phyloP scores from a whole-genome alignment of 2,329 filamentous ascomycete species.

The Podosphaera fusca region DNA sequence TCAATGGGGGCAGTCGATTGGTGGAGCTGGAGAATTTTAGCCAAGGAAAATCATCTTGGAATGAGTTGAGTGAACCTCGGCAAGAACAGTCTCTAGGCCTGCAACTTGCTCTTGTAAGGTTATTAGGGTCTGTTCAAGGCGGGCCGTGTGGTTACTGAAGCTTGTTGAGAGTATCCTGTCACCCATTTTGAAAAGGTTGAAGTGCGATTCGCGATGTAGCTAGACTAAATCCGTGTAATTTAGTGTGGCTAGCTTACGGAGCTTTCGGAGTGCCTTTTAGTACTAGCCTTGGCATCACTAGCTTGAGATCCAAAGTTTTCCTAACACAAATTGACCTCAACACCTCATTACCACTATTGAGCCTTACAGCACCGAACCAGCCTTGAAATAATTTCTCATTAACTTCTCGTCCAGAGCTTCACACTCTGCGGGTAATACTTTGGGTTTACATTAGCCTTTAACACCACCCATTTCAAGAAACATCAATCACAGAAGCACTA shows the following conservation, averaged over 20 bases:
- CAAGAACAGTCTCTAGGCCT: slow-evolving; percentile 22
- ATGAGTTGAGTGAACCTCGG: slow-evolving; percentile 18
- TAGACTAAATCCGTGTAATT: no score
- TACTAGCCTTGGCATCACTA: no score
- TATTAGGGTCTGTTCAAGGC: slow-evolving; percentile 41
- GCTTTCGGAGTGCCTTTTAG: no score
- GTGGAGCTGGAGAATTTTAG: slow-evolving; percentile 12
- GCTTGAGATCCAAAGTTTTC: no score
- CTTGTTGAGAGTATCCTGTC: slow-evolving; percentile 11
- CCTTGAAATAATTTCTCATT: no score
- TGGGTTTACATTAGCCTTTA: no score
- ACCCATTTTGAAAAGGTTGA: slow-evolving; percentile 3
- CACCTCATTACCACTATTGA: background rate
- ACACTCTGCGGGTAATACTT: no score
- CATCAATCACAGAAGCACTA: no score
- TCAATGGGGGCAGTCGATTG: slow-evolving; percentile 9
- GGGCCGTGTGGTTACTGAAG: slow-evolving; percentile 24
- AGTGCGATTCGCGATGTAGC: no score
- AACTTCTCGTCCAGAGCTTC: no score
- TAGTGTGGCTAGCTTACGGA: no score
- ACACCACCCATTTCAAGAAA: no score
- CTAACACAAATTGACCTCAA: background rate
- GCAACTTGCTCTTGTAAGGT: slow-evolving; percentile 35
- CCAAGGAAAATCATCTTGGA: background rate
- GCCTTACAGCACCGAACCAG: background rate